These are phyloP conservation scores for Geotrichum citri-aurantii DNA, from an alignment of 1,139 yeast genomes.

Conservation along the genomic window DNA sequence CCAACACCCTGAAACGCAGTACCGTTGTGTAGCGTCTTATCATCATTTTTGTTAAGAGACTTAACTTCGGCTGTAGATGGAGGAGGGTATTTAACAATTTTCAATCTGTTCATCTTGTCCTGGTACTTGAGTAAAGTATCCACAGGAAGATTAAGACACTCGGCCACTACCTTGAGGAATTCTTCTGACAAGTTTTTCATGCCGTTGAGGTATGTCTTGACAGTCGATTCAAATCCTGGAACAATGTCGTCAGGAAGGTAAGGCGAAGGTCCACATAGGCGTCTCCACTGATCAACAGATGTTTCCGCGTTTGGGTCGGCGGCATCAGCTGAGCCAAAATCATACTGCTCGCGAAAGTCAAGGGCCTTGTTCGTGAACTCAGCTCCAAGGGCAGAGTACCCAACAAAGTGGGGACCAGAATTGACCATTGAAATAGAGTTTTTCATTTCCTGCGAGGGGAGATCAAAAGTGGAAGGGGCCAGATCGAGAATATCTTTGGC, in stretches of 20 bases:
- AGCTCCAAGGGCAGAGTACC: conserved; percentile 60
- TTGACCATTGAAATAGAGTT: conserved; percentile 52
- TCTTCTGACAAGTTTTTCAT: conserved; percentile 45
- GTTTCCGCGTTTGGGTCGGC: conserved; percentile 22
- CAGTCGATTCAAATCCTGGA: conserved; percentile 47
- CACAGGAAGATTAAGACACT: conserved; percentile 47
- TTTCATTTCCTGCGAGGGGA: conserved; percentile 48
- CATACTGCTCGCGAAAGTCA: conserved; percentile 67
- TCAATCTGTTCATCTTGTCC: conserved; percentile 37
- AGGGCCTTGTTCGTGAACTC: conserved; percentile 56
- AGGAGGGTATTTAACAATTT: conserved; percentile 38
- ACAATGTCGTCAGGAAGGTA: conserved; percentile 50
- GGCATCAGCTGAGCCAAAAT: conserved; percentile 56
- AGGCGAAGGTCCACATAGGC: conserved; percentile 59
- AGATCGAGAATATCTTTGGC: conserved; percentile 42
- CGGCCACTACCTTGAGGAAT: conserved; percentile 48
- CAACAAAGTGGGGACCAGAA: conserved; percentile 56
- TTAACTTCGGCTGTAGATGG: conserved; percentile 13
- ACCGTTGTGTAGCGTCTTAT: conserved; percentile 21
- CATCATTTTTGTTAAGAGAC: neutral
- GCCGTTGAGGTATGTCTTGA: conserved; percentile 43
- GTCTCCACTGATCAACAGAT: conserved; percentile 37
- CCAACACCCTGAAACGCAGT: conserved; percentile 56
- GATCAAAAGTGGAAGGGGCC: conserved; percentile 47
- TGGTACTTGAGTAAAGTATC: conserved; percentile 45